Conservation (phyloP, 495 filamentous ascomycete genomes). For the Aspergillus leporis region DNA sequence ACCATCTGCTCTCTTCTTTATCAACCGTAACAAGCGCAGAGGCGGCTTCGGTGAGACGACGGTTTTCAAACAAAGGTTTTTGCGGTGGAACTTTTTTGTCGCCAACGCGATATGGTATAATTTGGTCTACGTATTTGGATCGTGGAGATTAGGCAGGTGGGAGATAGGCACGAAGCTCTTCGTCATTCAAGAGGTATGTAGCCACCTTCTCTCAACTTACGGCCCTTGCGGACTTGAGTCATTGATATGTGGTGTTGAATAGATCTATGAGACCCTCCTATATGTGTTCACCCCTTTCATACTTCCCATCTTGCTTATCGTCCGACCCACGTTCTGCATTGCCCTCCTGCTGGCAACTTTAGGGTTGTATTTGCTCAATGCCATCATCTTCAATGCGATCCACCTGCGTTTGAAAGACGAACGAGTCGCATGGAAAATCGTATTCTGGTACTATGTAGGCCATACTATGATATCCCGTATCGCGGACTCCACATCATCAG, state of each 20-base stretch:
- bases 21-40: slow-evolving; percentile 30
- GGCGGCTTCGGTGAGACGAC: slow-evolving; percentile 56
- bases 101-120: slow-evolving; percentile 50
- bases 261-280: slow-evolving; percentile 51
- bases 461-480: neutral
- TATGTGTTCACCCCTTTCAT: slow-evolving; percentile 48
- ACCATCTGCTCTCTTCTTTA: slow-evolving; percentile 41
- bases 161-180: slow-evolving; percentile 60
- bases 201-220: neutral
- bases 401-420: slow-evolving; percentile 43
- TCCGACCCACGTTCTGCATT: slow-evolving; percentile 37
- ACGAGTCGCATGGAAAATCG: slow-evolving; percentile 28
- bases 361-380: slow-evolving; percentile 41
- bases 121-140: slow-evolving; percentile 44
- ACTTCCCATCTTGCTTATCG: slow-evolving; percentile 45
- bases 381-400: slow-evolving; percentile 45
- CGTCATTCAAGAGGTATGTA: slow-evolving; percentile 60
- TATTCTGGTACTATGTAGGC: slow-evolving; percentile 36
- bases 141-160: slow-evolving; percentile 51
- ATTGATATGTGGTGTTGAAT: neutral
- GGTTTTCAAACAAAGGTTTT: slow-evolving; percentile 49
- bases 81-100: slow-evolving; percentile 54
- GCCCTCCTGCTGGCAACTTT: slow-evolving; percentile 33
- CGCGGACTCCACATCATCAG: neutral
- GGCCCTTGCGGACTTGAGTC: neutral